Conservation (phyloP, 164 flowering plant species). For the Stephania cephalantha region DNA sequence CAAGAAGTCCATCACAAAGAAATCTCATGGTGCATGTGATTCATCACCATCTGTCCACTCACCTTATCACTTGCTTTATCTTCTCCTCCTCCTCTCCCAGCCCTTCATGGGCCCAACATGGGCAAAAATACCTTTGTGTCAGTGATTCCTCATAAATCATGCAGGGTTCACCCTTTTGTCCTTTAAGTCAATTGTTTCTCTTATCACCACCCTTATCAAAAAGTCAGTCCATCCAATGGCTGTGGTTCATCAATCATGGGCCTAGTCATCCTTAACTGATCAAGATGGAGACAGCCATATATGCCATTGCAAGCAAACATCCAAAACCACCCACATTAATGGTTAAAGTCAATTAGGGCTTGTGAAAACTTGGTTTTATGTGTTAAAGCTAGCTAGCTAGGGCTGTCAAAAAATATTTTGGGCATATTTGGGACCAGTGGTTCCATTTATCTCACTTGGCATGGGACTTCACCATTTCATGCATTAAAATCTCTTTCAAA, state of each 20-base stretch:
- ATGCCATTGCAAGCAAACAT: background rate
- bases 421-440: constrained; percentile 3
- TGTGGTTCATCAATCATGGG: background rate
- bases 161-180: background rate
- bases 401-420: background rate
- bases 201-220: background rate
- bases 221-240: background rate
- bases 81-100: background rate
- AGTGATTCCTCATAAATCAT: background rate
- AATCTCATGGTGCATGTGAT: constrained; percentile 16
- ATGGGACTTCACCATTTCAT: background rate
- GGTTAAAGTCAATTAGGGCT: background rate
- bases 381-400: no score
- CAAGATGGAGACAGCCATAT: constrained; percentile 11
- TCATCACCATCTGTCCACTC: background rate
- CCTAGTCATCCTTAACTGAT: background rate
- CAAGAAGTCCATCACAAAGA: background rate
- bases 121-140: background rate
- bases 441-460: background rate
- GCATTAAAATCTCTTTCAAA: no score
- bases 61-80: background rate
- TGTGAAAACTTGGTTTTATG: background rate
- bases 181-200: background rate
- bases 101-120: background rate
- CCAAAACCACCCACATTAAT: background rate